These are phyloP conservation scores for Harringtonia aguacate DNA, from an alignment of 2,329 filamentous ascomycete species.

Conservation along the genomic window DNA sequence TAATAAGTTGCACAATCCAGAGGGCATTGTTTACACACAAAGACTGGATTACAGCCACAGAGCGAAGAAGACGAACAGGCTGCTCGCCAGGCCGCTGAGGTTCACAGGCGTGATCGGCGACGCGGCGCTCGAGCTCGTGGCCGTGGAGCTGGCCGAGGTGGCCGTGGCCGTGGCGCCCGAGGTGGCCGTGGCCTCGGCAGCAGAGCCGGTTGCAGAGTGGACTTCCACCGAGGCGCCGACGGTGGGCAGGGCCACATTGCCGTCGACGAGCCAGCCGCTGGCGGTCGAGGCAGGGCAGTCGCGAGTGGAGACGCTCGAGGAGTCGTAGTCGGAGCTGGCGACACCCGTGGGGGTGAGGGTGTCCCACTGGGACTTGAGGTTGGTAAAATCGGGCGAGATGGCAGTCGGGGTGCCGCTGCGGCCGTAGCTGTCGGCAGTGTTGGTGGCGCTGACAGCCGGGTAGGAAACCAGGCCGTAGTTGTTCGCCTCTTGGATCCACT, in stretches of 20 bases:
- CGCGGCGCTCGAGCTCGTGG: neutral
- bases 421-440: constrained; percentile 61
- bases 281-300: constrained; percentile 60
- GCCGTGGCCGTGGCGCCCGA: constrained; percentile 7
- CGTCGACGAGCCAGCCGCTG: constrained; percentile 62
- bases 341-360: constrained; percentile 61
- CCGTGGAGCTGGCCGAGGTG: neutral
- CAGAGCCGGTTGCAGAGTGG: constrained; percentile 12
- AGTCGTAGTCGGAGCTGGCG: constrained; percentile 52
- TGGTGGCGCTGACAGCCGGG: constrained; percentile 46
- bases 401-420: constrained; percentile 65
- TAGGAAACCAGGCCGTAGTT: constrained; percentile 75
- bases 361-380: constrained; percentile 68
- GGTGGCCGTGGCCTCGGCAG: constrained; percentile 15
- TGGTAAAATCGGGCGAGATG: constrained; percentile 64
- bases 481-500: constrained; percentile 82
- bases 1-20: no score
- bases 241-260: constrained; percentile 58
- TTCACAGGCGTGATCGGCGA: neutral
- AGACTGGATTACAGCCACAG: constrained; percentile 1
- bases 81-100: no score
- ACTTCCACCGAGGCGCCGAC: constrained; percentile 37
- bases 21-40: neutral
- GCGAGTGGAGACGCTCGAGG: constrained; percentile 48
- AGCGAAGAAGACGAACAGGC: neutral